Base-by-base conservation (phyloP, 2,329 filamentous ascomycete genomes). In the Diplodia mutila region DNA sequence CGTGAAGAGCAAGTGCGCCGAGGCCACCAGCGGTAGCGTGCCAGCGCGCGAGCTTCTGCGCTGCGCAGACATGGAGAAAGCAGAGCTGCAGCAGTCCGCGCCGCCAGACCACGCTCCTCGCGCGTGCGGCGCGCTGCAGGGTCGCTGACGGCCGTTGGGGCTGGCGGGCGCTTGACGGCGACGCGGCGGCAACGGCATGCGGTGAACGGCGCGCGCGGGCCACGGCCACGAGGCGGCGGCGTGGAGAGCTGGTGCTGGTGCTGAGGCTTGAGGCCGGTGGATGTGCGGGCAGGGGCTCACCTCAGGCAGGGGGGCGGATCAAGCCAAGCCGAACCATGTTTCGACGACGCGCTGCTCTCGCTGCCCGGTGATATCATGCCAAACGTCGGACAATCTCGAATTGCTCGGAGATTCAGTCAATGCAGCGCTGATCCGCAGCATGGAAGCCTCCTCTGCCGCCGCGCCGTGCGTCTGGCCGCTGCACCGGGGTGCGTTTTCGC, bases 321-420 rank as follows among this genome's bases (percentile, higher is more conserved):
- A 49, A 63, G 59, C 59, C 59, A 63, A 63, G 59, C 32, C 59
- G 59, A 63, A 63, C 59, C 59, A 63, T 63, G 59, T 63, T 63
- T 63, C 59, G 59, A 63, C 59, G 59, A 63, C 59, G 16, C n/a
- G 37, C 37, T 51, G 57, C 25, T 29, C 39, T 61, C 55, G 39
- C 55, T 61, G 55, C 55, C 55, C 55, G 55, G 55, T 61, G 55
- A 61, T 61, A 61, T 61, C 55, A 61, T 61, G 55, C 39, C 55
- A 48, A 48, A 46, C 29, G 34, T 52, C 61, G 61, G 61, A 29
- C 39, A 64, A 64, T 52, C 61, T 64, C 61, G 48, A 64, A 37
- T 64, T 52, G 61, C 61, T 64, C 61, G 61, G 61, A 64, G 61
- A 64, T 64, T 64, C 61, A 51, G 61, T 64, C 61, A 64, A 64